Conservation (phyloP, 805 yeast genomes). For the Limtongia smithiae region DNA sequence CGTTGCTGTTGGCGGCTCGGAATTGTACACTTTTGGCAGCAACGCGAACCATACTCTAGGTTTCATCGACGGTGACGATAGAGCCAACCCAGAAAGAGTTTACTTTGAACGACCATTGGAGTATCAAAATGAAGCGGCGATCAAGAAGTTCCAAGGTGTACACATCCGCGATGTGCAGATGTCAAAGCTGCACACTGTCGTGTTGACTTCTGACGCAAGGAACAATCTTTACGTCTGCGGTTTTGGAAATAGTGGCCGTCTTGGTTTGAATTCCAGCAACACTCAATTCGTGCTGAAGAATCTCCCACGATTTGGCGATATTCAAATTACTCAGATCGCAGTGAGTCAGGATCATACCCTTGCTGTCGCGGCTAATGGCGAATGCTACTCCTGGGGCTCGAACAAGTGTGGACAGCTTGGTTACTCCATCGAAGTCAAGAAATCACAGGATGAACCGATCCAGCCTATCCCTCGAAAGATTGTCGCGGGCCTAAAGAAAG, state of each 20-base stretch:
- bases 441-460: constrained; percentile 33
- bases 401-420: constrained; percentile 70
- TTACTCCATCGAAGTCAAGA: constrained; percentile 37
- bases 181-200: constrained; percentile 63
- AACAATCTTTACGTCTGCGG: constrained; percentile 62
- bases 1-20: constrained; percentile 42
- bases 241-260: constrained; percentile 63
- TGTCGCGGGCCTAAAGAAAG: constrained; percentile 42
- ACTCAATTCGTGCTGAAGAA: constrained; percentile 40
- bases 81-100: constrained; percentile 45
- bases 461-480: constrained; percentile 43
- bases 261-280: constrained; percentile 50
- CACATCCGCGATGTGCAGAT: constrained; percentile 49
- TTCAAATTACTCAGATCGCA: constrained; percentile 41
- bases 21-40: constrained; percentile 57
- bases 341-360: constrained; percentile 67
- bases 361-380: constrained; percentile 50
- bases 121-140: constrained; percentile 27
- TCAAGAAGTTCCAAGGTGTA: constrained; percentile 40
- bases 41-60: constrained; percentile 63
- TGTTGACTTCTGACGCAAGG: constrained; percentile 48
- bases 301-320: constrained; percentile 41
- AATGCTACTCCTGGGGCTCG: constrained; percentile 77
- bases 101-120: constrained; percentile 33
- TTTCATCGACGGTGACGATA: constrained; percentile 57